These are phyloP conservation scores for Aphanomyces invadans DNA, from an alignment of 352 stramenopile species.

Conservation along the genomic window DNA sequence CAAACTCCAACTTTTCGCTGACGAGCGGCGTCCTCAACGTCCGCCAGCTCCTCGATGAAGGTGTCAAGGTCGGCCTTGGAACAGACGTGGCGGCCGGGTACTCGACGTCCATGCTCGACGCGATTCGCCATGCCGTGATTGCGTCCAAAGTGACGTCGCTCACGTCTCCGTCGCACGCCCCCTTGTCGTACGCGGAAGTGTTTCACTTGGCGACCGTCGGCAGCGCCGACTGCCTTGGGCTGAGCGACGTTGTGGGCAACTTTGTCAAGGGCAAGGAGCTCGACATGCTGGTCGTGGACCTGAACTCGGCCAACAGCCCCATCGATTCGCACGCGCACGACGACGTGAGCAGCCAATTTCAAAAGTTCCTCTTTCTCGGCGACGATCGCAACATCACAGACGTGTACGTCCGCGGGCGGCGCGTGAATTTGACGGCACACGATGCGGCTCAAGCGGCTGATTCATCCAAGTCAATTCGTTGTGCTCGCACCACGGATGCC, in stretches of 20 bases:
- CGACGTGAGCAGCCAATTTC: slow-evolving; percentile 63
- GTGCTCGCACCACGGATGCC: no score
- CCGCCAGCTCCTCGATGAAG: slow-evolving; percentile 55
- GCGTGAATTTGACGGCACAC: no score
- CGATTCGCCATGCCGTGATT: slow-evolving; percentile 84
- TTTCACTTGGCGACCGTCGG: slow-evolving; percentile 89
- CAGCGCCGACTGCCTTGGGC: slow-evolving; percentile 65
- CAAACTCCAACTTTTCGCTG: slow-evolving; percentile 93
- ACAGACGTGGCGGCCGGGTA: slow-evolving; percentile 93
- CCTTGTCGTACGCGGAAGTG: slow-evolving; percentile 66
- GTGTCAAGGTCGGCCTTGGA: slow-evolving; percentile 87
- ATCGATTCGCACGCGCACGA: slow-evolving; percentile 57
- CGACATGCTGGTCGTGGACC: slow-evolving; percentile 84
- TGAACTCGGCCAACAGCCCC: slow-evolving; percentile 39
- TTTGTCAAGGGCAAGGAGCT: slow-evolving; percentile 86
- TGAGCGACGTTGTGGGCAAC: slow-evolving; percentile 81
- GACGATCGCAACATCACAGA: slow-evolving; percentile 86
- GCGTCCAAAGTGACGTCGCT: slow-evolving; percentile 81
- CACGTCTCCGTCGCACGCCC: slow-evolving; percentile 30
- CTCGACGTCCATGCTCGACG: slow-evolving; percentile 90
- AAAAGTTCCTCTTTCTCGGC: slow-evolving; percentile 88
- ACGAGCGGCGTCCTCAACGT: slow-evolving; percentile 81
- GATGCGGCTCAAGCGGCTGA: no score
- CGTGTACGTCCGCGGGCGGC: slow-evolving; percentile 77
- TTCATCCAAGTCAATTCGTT: no score